phyloP scores from a whole-genome alignment of 2,329 filamentous ascomycete genomes.

The Botrytis byssoidea region DNA sequence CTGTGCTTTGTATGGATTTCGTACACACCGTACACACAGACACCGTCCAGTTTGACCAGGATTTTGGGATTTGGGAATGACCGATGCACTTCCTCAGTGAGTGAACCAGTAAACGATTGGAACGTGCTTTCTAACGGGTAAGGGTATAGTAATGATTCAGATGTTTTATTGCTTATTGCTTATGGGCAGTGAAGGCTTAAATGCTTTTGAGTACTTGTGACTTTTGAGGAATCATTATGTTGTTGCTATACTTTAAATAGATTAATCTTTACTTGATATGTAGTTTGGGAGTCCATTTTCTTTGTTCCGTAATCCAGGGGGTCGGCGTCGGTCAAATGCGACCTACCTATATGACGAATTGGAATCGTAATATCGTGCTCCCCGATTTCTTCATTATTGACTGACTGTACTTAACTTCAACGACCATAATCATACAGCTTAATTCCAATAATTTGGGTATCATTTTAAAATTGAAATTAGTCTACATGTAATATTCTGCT shows the following conservation, averaged over 20 bases:
- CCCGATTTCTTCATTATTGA: not conserved
- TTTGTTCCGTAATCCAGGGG: conserved; percentile 13
- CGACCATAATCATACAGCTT: not conserved
- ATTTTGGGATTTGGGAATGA: conserved; percentile 2
- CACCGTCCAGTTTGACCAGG: not conserved
- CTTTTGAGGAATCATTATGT: conserved; percentile 2
- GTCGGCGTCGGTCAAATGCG: not conserved
- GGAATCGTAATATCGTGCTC: not conserved
- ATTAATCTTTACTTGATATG: not conserved
- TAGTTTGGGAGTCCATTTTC: not conserved
- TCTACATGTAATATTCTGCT: not conserved
- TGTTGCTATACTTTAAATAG: conserved; percentile 14
- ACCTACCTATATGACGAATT: not conserved
- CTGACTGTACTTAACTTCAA: not conserved
- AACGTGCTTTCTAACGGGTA: conserved; percentile 12
- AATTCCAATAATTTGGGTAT: conserved; percentile 17
- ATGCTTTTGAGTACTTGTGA: not conserved
- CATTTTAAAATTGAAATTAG: conserved; percentile 16
- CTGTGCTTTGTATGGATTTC: conserved; percentile 19
- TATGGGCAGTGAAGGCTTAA: not conserved
- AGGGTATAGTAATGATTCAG: not conserved
- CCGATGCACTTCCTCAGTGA: not conserved
- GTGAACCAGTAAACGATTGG: conserved; percentile 17
- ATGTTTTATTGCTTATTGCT: not conserved
- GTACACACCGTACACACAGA: not conserved